Conservation (phyloP, 164 flowering plant species). For the Chimonanthus salicifolius region DNA sequence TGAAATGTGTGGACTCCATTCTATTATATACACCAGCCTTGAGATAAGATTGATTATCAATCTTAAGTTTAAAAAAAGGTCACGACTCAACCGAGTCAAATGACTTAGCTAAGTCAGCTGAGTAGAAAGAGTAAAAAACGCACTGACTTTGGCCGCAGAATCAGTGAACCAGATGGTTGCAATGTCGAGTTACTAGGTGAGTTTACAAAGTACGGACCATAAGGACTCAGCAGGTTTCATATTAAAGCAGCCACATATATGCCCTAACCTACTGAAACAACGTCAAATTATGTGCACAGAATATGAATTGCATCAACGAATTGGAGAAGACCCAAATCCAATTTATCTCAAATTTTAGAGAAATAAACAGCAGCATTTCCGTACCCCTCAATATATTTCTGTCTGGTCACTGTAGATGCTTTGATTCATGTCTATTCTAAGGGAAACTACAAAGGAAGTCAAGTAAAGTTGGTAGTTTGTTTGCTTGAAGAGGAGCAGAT, state of each 20-base stretch:
- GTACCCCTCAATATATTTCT: background rate
- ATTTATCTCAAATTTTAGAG: background rate
- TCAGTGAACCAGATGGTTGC: no score
- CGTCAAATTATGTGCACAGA: background rate
- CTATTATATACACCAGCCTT: no score
- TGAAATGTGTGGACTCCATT: no score
- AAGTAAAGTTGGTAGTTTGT: background rate
- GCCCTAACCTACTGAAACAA: background rate
- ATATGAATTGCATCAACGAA: background rate
- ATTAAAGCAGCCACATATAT: no score
- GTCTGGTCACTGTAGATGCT: background rate
- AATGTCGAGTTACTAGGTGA: background rate
- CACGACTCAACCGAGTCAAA: no score
- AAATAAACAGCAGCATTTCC: background rate
- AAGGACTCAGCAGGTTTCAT: no score
- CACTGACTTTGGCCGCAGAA: background rate
- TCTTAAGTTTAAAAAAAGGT: no score
- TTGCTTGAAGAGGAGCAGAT: background rate
- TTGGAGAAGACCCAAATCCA: background rate
- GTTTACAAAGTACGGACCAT: no score
- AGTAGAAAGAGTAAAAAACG: no score
- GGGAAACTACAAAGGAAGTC: background rate
- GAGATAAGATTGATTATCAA: no score
- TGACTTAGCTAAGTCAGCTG: no score
- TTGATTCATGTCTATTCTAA: no score